Base-by-base conservation (phyloP, 2,329 filamentous ascomycete species). In the Spiromastix sp. region DNA sequence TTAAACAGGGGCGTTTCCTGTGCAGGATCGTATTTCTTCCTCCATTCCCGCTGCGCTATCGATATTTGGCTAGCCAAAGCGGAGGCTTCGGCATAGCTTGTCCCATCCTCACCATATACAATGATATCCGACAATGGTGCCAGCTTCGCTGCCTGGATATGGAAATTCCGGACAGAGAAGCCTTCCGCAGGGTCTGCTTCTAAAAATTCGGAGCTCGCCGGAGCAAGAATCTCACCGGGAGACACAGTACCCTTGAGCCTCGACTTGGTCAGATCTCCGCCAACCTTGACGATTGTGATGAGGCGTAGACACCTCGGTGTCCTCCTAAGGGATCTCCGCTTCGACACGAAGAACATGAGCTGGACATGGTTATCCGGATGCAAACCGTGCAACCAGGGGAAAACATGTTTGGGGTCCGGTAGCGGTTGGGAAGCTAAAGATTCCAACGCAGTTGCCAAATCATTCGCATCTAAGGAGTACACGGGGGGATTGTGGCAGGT, bases 121-220 rank as follows among this genome's bases (percentile, higher is more conserved):
- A 98, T 72, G 44, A 98, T 85, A 55, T 98, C 91, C 1, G 87
- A 95, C 6, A 91, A 74, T 45, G 82, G 76, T 36, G 87, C 87
- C 45, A 84, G 67, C 57, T 98, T 98, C 39, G 82, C 82, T 0
- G 84, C 74, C 58, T 98, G 91, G 25, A 96, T 96, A 49, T 96
- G 89, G 54, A 98, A 98, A 57, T 96, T 96, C 30, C 91, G 77
- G 28, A 96, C 87, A 4, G 85, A 94, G 54, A 96, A 96, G 6
- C 91, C 91, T 45, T 93, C 84, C 37, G 67, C 73, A 1, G 91
- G 91, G 52, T 98, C 91, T 26, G 80, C 72, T 28, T 93, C 84
- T 41, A 86, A 64, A 52, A 98, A 94, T 15, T 77, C 70, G 29
- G 72, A 61, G 11, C 61, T 49, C 16, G 61, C 60, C 9, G 65